Conservation (phyloP, 306 rosid species). For the Castanea mollissima region DNA sequence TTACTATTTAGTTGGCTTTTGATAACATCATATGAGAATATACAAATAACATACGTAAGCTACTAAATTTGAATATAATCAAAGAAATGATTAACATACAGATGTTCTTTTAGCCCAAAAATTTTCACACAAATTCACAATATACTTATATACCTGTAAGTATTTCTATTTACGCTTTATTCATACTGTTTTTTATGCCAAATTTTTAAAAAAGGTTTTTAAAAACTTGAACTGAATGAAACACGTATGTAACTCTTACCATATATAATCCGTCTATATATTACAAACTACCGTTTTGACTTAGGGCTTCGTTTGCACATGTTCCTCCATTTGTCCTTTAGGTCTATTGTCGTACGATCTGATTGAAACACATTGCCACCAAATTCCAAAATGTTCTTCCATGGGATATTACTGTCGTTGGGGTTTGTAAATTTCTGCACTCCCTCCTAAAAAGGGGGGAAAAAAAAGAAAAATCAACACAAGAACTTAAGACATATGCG, state of each 20-base stretch:
- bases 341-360: constrained; percentile 43
- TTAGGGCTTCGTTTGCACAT: constrained; percentile 36
- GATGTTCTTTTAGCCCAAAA: no score
- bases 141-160: no score
- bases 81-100: no score
- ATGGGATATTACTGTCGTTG: constrained; percentile 35
- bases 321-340: constrained; percentile 71
- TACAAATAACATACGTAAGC: no score
- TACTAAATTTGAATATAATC: no score
- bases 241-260: background rate
- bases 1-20: no score
- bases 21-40: no score
- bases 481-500: background rate
- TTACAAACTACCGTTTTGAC: constrained; percentile 7
- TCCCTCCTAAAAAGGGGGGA: constrained; percentile 48
- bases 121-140: no score
- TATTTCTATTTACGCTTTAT: no score
- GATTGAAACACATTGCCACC: constrained; percentile 45
- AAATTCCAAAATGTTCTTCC: constrained; percentile 57
- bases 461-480: background rate
- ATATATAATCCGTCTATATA: no score
- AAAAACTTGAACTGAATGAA: background rate
- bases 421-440: constrained; percentile 33
- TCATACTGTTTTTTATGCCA: no score
- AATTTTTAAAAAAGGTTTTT: no score